phyloP scores from a whole-genome alignment of 805 yeast species.

The Suhomyces emberorum region DNA sequence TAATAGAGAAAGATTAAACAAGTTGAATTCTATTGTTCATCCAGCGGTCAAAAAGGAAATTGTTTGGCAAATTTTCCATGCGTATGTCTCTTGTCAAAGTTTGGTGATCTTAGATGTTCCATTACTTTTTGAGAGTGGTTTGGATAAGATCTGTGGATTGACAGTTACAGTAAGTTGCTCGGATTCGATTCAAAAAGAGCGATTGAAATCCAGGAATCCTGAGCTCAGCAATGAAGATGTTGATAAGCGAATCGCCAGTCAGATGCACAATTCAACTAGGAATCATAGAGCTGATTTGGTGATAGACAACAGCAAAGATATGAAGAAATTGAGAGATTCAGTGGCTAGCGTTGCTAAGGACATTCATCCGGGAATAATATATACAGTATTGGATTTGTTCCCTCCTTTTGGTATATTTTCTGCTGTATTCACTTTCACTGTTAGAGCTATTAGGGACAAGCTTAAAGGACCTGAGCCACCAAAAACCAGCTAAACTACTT shows the following conservation, averaged over 20 bases:
- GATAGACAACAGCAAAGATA: constrained; percentile 53
- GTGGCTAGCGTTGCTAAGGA: constrained; percentile 22
- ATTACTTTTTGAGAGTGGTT: constrained; percentile 73
- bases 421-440: constrained; percentile 8
- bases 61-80: constrained; percentile 47
- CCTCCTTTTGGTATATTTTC: constrained; percentile 15
- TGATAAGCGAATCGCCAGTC: constrained; percentile 66
- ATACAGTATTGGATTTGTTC: constrained; percentile 10
- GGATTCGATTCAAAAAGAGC: constrained; percentile 52
- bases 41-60: constrained; percentile 80
- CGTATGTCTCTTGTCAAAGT: constrained; percentile 55
- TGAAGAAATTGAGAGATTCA: constrained; percentile 19
- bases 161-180: constrained; percentile 67
- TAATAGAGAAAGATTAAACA: constrained; percentile 52
- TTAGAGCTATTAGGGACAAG: constrained; percentile 6
- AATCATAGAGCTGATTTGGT: constrained; percentile 59
- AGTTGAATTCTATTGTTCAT: constrained; percentile 75
- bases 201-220: constrained; percentile 67
- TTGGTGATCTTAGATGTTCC: constrained; percentile 88
- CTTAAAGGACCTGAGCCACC: constrained; percentile 6
- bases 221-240: constrained; percentile 67
- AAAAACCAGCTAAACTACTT: too few relatives aligned
- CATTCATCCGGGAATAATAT: constrained; percentile 30
- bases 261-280: constrained; percentile 64
- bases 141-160: constrained; percentile 68